phyloP scores from a whole-genome alignment of 768 basidiomycete genomes.

The Lactarius evosmus region DNA sequence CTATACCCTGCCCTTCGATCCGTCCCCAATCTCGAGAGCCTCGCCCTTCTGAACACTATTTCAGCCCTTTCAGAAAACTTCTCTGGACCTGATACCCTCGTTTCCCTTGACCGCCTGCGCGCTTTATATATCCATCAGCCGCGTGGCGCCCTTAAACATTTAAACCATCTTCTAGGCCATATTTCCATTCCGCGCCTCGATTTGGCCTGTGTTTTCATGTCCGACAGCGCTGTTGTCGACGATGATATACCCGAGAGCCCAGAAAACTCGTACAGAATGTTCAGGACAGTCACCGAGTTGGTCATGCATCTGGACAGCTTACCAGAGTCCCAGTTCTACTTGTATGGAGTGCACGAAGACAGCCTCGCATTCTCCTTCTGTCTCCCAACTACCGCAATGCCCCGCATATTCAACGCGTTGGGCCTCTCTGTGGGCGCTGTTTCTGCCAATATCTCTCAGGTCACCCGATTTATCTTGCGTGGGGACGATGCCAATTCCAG shows the following conservation, averaged over 20 bases:
- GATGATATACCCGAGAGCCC: constrained; percentile 22
- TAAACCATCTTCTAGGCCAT: constrained; percentile 16
- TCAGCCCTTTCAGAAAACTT: constrained; percentile 20
- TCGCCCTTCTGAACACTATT: constrained; percentile 22
- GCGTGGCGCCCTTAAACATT: constrained; percentile 19
- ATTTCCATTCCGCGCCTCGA: constrained; percentile 19
- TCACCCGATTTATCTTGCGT: constrained; percentile 17
- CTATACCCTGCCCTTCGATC: constrained; percentile 23
- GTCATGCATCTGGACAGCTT: constrained; percentile 24
- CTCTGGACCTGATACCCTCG: constrained; percentile 13
- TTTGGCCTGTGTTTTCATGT: constrained; percentile 19
- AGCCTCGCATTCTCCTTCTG: constrained; percentile 18
- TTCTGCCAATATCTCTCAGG: constrained; percentile 19
- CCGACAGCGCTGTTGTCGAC: constrained; percentile 22
- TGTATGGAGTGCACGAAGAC: constrained; percentile 19
- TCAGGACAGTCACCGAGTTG: constrained; percentile 17
- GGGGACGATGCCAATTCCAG: constrained; percentile 21
- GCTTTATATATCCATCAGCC: constrained; percentile 19
- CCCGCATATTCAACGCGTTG: constrained; percentile 7
- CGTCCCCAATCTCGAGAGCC: constrained; percentile 19
- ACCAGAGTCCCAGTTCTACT: constrained; percentile 22
- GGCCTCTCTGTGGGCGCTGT: constrained; percentile 16
- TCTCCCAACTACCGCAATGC: constrained; percentile 17
- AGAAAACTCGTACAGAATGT: constrained; percentile 12
- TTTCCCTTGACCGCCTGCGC: constrained; percentile 21